Percentiles rank a stretch among this genome's conserved stretches.
Conservation (phyloP, 2,329 filamentous ascomycete species). For the Hypoxylon sp. region DNA sequence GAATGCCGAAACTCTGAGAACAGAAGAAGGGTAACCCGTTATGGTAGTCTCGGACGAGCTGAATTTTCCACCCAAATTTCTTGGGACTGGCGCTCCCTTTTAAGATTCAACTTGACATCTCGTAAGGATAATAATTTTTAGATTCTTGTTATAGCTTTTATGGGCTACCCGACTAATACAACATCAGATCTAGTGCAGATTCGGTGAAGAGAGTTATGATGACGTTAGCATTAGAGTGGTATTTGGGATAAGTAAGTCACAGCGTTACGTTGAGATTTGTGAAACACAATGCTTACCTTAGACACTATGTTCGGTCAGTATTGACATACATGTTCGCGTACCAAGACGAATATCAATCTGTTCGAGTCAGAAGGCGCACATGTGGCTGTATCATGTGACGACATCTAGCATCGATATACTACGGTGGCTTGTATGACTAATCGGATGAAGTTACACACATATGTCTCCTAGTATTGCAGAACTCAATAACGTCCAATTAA, state of each 20-base stretch:
- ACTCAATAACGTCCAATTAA: constrained; percentile 32
- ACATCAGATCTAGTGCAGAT: constrained; percentile 3
- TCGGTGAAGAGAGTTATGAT: constrained; percentile 6
- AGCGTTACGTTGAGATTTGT: constrained; percentile 4
- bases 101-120: neutral
- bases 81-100: neutral
- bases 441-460: neutral
- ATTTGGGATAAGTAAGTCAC: constrained; percentile 8
- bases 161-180: neutral
- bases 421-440: neutral
- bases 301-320: neutral
- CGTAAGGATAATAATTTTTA: neutral
- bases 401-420: neutral
- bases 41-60: neutral
- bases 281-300: neutral
- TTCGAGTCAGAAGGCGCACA: neutral
- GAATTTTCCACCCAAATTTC: neutral
- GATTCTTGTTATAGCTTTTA: neutral
- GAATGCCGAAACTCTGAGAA: neutral
- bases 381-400: neutral
- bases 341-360: neutral
- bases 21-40: neutral
- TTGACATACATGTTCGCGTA: neutral
- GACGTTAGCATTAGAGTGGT: constrained; percentile 8
- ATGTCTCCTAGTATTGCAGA: neutral